Conservation (phyloP, 148 eudicot genomes). For the Amaranthus hypochondriacus region DNA sequence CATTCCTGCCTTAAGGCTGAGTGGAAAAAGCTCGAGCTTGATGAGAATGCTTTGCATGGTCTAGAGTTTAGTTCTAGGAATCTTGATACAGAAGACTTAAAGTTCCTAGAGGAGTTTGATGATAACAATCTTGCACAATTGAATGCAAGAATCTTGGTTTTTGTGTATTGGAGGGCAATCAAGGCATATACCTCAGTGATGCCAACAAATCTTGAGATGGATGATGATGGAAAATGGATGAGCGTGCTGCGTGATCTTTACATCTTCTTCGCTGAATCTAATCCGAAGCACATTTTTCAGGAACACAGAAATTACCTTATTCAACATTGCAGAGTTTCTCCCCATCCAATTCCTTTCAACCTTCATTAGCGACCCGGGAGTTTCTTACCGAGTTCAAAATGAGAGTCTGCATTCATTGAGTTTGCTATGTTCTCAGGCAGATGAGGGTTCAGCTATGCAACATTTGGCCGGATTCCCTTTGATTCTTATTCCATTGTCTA, state of each 20-base stretch:
- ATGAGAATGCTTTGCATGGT: constrained; percentile 21
- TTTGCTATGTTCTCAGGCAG: constrained; percentile 46
- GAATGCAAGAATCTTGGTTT: constrained; percentile 54
- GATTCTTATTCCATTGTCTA: constrained; percentile 65
- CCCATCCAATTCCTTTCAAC: constrained; percentile 45
- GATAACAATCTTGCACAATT: constrained; percentile 35
- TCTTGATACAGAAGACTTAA: constrained; percentile 41
- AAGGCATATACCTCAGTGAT: constrained; percentile 38
- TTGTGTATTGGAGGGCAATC: constrained; percentile 58
- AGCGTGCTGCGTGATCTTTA: constrained; percentile 47
- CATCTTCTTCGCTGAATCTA: constrained; percentile 55
- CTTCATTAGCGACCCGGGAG: constrained; percentile 57
- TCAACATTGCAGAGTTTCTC: constrained; percentile 41
- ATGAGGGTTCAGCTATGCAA: constrained; percentile 45
- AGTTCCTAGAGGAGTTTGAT: constrained; percentile 44
- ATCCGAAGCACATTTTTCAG: constrained; percentile 46
- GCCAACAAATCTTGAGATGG: constrained; percentile 41
- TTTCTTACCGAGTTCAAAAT: constrained; percentile 57
- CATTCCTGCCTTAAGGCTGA: constrained; percentile 47
- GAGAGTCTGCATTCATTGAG: constrained; percentile 65
- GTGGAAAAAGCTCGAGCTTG: constrained; percentile 47
- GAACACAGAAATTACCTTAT: constrained; percentile 54
- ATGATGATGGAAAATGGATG: constrained; percentile 44
- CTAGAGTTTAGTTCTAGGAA: constrained; percentile 43
- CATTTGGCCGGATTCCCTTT: constrained; percentile 64